phyloP scores from a whole-genome alignment of 208 protist species.

The Borovskyia barvae region DNA sequence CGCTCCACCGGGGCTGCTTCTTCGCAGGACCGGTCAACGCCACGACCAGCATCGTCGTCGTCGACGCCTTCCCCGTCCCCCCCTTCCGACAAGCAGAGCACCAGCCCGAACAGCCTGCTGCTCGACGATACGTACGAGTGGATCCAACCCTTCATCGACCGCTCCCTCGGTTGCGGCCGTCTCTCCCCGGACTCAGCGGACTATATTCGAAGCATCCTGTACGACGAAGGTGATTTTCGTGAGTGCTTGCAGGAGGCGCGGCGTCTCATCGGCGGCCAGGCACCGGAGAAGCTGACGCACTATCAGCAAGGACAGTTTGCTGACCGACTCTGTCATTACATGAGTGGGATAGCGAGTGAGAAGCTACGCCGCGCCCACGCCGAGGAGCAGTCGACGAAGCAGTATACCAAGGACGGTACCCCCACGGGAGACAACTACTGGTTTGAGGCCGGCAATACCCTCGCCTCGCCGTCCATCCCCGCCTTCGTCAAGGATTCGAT shows the following conservation, averaged over 20 bases:
- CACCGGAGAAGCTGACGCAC: slow-evolving; percentile 53
- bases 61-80: background rate
- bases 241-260: slow-evolving; percentile 56
- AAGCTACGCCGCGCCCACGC: slow-evolving; percentile 46
- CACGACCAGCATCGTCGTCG: no score
- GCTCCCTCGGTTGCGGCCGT: slow-evolving; percentile 43
- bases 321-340: slow-evolving; percentile 49
- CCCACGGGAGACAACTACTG: slow-evolving; percentile 86
- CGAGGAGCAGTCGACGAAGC: slow-evolving; percentile 55
- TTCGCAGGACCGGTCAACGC: no score
- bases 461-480: slow-evolving; percentile 61
- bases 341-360: slow-evolving; percentile 52
- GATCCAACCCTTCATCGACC: slow-evolving; percentile 32
- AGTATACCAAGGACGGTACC: slow-evolving; percentile 70
- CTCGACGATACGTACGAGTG: slow-evolving; percentile 38
- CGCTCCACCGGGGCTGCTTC: background rate
- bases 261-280: slow-evolving; percentile 53
- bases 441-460: slow-evolving; percentile 73
- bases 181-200: slow-evolving; percentile 42
- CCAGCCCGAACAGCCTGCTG: slow-evolving; percentile 3
- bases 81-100: background rate
- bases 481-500: slow-evolving; percentile 77
- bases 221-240: slow-evolving; percentile 58
- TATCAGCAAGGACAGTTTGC: slow-evolving; percentile 73
- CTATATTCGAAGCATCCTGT: slow-evolving; percentile 69